Base-by-base conservation (phyloP, 1,139 yeast species). In the Zygosaccharomyces sapae region DNA sequence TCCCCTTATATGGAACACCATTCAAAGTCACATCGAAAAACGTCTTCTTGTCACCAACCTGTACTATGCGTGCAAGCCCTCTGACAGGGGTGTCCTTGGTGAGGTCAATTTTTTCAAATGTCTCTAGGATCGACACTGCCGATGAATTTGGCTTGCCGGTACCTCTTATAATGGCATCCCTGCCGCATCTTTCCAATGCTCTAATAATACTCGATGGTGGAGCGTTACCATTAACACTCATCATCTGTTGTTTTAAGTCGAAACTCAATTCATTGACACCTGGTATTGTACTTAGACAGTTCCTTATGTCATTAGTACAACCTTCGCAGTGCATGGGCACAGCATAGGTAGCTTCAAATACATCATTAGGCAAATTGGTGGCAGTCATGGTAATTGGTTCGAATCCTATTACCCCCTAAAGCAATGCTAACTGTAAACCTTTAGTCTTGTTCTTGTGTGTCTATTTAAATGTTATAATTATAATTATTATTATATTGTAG, bases 121-220 rank as follows among this genome's bases (percentile, higher is more conserved):
- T 76, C 63, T 92, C 97, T 48, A 90, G 68, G 42, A 90, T 90
- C 55, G 95, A 82, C 27, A 90, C 97, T 0, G 96, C 97, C 0
- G 97, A 96, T 20, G 90, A 79, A 63, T 90, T 83, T 16, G 95
- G 83, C 46, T 74, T 73, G 1, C 97, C 97, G 0, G 96, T 81
- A 4, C 98, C 98, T 52, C 97, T 74, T 31, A 90, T 83, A 53
- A 90, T 86, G 8, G 96, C 96, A 62, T 90, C 97, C 56, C 80
- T 78, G 1, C 97, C 97, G 3, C 60, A 52, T 10, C 45, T 41
- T 33, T 54, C 55, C 25, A 63, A 48, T 1, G 61, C 51, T 5
- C 46, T 45, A 33, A 62, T 53, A 39, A 63, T 58, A 13, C 50
- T 50, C 10, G 63, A 58, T 5, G 66, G 66, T 3, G 65, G 62